These are phyloP conservation scores for Fusarium falciforme DNA, from an alignment of 2,329 filamentous ascomycete genomes.

Conservation along the genomic window DNA sequence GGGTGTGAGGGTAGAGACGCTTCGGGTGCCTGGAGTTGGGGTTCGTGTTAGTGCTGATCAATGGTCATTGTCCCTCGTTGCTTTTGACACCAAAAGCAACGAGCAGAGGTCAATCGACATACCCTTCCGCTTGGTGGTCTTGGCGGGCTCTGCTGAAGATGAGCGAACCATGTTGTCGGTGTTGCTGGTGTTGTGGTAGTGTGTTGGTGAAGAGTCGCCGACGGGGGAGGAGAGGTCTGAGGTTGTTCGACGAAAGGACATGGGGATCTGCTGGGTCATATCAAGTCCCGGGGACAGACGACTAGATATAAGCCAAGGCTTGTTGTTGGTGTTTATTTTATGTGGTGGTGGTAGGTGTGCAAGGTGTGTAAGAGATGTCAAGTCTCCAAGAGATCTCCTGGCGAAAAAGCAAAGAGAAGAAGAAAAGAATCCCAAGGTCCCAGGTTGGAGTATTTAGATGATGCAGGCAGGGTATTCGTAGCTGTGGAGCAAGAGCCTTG, in stretches of 20 bases:
- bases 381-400: constrained; percentile 9
- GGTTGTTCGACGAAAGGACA: constrained; percentile 1
- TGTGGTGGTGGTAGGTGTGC: not conserved
- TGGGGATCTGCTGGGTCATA: constrained; percentile 18
- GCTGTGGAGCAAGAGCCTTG: constrained; percentile 40
- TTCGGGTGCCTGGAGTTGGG: constrained; percentile 67
- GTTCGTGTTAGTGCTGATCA: constrained; percentile 21
- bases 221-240: constrained; percentile 5
- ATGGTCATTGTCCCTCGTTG: not conserved
- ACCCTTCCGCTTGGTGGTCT: constrained; percentile 61
- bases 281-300: constrained; percentile 21
- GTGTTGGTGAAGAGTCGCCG: constrained; percentile 9
- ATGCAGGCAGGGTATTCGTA: constrained; percentile 29
- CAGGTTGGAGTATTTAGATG: constrained; percentile 37
- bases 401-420: constrained; percentile 9
- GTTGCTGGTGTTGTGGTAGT: constrained; percentile 8
- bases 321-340: not conserved
- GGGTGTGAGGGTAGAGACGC: constrained; percentile 87
- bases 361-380: not conserved
- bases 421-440: constrained; percentile 14
- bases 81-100: constrained; percentile 1
- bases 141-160: constrained; percentile 57
- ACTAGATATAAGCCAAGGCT: constrained; percentile 26
- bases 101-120: constrained; percentile 33
- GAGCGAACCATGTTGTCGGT: constrained; percentile 53